Base-by-base conservation (phyloP, 2,329 filamentous ascomycete species). In the Chrysosporium queenslandicum region DNA sequence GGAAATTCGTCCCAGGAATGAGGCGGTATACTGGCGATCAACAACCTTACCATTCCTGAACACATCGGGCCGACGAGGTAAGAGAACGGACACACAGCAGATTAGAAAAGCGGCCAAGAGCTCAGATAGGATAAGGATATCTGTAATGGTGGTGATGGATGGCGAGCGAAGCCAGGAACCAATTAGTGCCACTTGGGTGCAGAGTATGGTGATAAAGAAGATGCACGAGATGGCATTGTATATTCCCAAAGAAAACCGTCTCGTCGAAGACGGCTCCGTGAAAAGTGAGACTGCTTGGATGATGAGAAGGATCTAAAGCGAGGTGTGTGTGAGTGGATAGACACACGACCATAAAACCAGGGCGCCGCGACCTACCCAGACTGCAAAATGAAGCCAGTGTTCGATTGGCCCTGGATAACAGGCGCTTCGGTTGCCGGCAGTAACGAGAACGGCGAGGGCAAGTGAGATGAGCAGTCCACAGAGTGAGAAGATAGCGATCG, bases 61-160 rank as follows among this genome's bases (percentile, higher is more conserved):
- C 16, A 89, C 80, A 50, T 82, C 74, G 2, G 86, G 86, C 9
- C 86, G 76, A 40, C 86, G 77, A 3, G 83, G 83, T 12, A 88
- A 69, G 1, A 75, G 73, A 11, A 83, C 56, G 57, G 76, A 76
- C 14, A 72, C 67, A 41, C 77, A 57, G 12, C 69, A 66, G 16
- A 80, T 66, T n/a, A 67, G 60, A n/a, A 79, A 56, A 5, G 59
- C 61, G 50, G 58, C 54, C n/a, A 56, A 43, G 21, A 63, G 51
- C 39, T 64, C 59, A n/a, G 59, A 52, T 3, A 52, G 21, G 9
- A 50, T 18, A 30, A 57, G 51, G 30, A 45, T 27, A 27, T 48
- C 42, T 11, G 20, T n/a, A 21, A 32, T 5, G 34, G 41, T 37
- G 9, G 11, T 48, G 16, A 55, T 18, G 20, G 46, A 41, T 11